These are phyloP conservation scores for Aspergillus steynii DNA, from an alignment of 495 filamentous ascomycete genomes.

Conservation along the genomic window DNA sequence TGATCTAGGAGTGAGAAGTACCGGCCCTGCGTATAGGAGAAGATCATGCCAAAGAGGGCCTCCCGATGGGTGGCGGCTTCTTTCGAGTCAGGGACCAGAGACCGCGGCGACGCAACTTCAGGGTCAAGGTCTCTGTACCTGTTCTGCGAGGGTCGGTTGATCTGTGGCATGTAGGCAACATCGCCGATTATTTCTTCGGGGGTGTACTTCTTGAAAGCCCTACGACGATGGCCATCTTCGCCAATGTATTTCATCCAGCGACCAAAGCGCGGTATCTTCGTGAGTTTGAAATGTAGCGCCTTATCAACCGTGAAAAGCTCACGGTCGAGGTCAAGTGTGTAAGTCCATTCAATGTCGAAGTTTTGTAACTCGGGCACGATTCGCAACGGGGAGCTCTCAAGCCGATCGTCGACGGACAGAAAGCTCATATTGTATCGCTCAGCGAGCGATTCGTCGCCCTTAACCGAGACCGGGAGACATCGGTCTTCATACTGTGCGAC, in stretches of 20 bases:
- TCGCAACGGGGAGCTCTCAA: slow-evolving; percentile 13
- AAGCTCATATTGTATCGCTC: slow-evolving; percentile 19
- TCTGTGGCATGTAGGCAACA: slow-evolving; percentile 6
- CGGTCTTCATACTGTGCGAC: slow-evolving; percentile 14
- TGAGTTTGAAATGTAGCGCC: slow-evolving; percentile 9
- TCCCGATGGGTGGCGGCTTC: slow-evolving; percentile 2
- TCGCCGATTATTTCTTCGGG: slow-evolving; percentile 15
- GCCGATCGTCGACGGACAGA: slow-evolving; percentile 19
- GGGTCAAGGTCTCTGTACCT: slow-evolving; percentile 1
- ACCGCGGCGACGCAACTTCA: slow-evolving; percentile 1
- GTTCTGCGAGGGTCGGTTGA: background rate
- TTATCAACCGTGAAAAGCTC: slow-evolving; percentile 19
- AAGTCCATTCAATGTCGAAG: slow-evolving; percentile 16
- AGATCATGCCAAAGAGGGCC: slow-evolving; percentile 2
- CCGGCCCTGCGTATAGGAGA: background rate
- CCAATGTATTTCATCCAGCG: slow-evolving; percentile 16
- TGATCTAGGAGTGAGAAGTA: slow-evolving; percentile 12
- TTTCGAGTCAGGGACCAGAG: background rate
- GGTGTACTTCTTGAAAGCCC: slow-evolving; percentile 4
- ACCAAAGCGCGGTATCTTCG: slow-evolving; percentile 8
- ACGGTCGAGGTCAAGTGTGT: slow-evolving; percentile 24
- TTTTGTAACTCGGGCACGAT: background rate
- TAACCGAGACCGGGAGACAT: slow-evolving; percentile 6
- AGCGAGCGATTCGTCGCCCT: background rate
- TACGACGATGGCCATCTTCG: slow-evolving; percentile 7